Evolutionary conservation across 805 yeast genomes (phyloP), one percentile per base, ranked within the genome.

Genomic region (Kuraishia hungarica): DNA sequence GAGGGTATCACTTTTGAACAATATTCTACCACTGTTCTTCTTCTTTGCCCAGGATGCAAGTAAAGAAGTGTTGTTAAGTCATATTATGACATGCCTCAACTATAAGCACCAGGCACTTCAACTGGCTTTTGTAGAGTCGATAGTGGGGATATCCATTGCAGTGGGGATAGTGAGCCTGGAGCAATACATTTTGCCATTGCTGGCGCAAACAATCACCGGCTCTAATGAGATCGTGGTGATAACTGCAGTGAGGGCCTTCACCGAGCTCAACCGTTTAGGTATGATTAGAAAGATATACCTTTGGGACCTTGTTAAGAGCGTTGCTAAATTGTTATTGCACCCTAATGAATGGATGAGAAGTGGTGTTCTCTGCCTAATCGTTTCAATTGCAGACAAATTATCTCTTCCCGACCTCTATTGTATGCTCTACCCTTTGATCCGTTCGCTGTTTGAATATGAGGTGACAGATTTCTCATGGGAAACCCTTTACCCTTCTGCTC

Each of bases 311-410:
- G 69, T 83, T 19, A 69, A 71, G 2, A 70, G 75, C 2, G 72
- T 81, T 0, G 71, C 84, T 2, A 81, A 83, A 55, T 75, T 93
- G 26, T 64, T 87, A 0, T 67, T 92, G 8, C 97, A 92, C 64
- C 98, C 98, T 0, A 92, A 90, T 67, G 86, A 82, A 54, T 85
- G 96, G 84, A 85, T 93, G 11, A 70, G 96, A 46, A 89, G 88
- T 59, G 78, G 86, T 1, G 80, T 87, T 0, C 62, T 90, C 49
- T 70, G 76, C 1, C 73, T 91, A 52, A 73, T 91, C 1, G 72
- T 87, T 2, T 77, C 86, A 0, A 78, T 89, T 1, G 81, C 88
- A 1, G 73, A 76, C 2, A 82, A 82, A 61, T 67, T 91, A 24
- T 75, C 86, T 13, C 75, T 82, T 22, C 94, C 97, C 0, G 97